Base-by-base conservation (phyloP, 2,329 filamentous ascomycete species). In the Monilinia aucupariae region DNA sequence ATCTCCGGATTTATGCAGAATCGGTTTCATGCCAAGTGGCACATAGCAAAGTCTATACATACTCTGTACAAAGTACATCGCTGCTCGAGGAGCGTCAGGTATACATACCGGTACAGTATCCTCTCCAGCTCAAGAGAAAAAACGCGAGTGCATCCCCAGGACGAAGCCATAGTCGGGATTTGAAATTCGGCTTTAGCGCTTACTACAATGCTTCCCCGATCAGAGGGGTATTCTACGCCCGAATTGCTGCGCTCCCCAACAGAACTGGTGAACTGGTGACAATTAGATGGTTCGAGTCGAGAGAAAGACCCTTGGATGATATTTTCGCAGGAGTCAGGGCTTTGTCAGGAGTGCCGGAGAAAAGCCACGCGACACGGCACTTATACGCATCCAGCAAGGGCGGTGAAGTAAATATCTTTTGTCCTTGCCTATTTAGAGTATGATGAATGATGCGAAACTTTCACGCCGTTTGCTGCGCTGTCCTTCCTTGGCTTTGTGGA, bases 1-100 rank as follows among this genome's bases (percentile, higher is more conserved):
- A 56, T 25, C 41, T 56, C 54, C 54, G 27, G 47, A 56, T 47
- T 56, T 34, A 22, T 56, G 54, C 54, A 56, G 27, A 47, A 34
- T 47, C 12, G 7, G 41, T 56, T 56, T 56, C 54, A 56, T 45
- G 32, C 41, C 8, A 45, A 56, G 27, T 34, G 41, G 27, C 20
- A 32, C 27, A 56, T 17, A 25, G n/a, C 41, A 47, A 15, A 22
- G 15, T 56, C 27, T 56, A 12, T n/a, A n/a, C n/a, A n/a, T n/a
- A n/a, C n/a, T n/a, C n/a, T n/a, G n/a, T n/a, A n/a, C n/a, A n/a
- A n/a, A n/a, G n/a, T n/a, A n/a, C n/a, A n/a, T n/a, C n/a, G n/a
- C n/a, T n/a, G n/a, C n/a, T n/a, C n/a, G n/a, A n/a, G n/a, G n/a
- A n/a, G n/a, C n/a, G n/a, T n/a, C n/a, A n/a, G n/a, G n/a, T n/a